Percentiles rank a stretch among this genome's conserved stretches.
Evolutionary conservation across 257 asterid species (phyloP).

Genomic region (Gentiana macrophylla): DNA sequence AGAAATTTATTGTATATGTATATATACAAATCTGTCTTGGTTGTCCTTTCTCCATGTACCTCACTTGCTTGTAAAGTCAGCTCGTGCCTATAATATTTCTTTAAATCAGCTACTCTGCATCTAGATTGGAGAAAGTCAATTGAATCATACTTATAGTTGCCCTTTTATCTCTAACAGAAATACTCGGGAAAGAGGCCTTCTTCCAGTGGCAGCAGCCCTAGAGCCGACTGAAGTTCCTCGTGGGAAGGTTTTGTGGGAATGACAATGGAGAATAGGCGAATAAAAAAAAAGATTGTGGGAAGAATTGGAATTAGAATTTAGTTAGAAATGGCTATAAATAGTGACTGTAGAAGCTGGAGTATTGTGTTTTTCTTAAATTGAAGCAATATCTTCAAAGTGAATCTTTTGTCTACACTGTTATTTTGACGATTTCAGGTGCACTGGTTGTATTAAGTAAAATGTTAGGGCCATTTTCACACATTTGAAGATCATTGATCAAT

Average conservation of each 20-base stretch:
- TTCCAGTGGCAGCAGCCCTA: constrained; percentile 42
- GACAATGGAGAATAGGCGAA: constrained; percentile 3
- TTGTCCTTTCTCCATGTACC: background rate
- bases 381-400: constrained; percentile 15
- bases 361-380: constrained; percentile 37
- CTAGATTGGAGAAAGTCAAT: too few relatives aligned
- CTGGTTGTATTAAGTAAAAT: background rate
- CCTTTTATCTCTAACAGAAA: constrained; percentile 37
- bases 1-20: background rate
- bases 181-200: constrained; percentile 50
- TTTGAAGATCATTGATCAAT: too few relatives aligned
- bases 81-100: too few relatives aligned
- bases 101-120: background rate
- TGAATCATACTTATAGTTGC: background rate
- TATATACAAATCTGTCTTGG: background rate
- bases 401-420: constrained; percentile 24
- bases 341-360: constrained; percentile 20
- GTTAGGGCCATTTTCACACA: too few relatives aligned
- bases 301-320: constrained; percentile 3
- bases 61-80: too few relatives aligned
- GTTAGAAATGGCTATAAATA: constrained; percentile 15
- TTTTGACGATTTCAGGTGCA: constrained; percentile 20
- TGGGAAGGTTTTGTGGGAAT: background rate
- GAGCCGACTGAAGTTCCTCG: constrained; percentile 46
- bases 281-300: background rate